Evolutionary conservation across 2,329 filamentous ascomycete species (phyloP).

Genomic region (Elsinoe batatas): DNA sequence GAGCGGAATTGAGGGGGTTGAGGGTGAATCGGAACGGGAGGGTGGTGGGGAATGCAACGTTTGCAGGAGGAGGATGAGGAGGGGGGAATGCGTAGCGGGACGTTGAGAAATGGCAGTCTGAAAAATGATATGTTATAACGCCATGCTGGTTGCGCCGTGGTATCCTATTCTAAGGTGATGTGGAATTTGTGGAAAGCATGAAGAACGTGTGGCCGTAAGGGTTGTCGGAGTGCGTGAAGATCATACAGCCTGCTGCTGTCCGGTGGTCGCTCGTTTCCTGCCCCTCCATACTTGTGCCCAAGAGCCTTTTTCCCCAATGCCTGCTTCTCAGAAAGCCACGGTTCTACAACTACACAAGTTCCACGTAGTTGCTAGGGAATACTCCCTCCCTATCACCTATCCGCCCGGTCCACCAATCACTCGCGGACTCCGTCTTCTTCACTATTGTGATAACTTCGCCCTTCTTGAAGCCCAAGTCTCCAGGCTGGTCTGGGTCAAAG

Average conservation of each 20-base stretch:
- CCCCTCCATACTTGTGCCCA: neutral
- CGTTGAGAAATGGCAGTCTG: neutral
- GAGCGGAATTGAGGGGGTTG: neutral
- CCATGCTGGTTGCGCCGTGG: neutral
- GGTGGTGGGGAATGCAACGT: conserved; percentile 1
- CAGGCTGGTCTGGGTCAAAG: conserved; percentile 87
- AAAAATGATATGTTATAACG: neutral
- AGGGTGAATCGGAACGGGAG: neutral
- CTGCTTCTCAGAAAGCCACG: too few relatives aligned
- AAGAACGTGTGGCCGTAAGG: too few relatives aligned
- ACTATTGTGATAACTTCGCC: conserved; percentile 90
- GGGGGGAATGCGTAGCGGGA: neutral
- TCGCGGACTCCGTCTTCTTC: conserved; percentile 87
- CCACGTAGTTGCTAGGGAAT: conserved; percentile 56
- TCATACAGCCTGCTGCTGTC: neutral
- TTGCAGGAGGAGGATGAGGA: neutral
- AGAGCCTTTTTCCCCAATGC: too few relatives aligned
- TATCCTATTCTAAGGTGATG: neutral
- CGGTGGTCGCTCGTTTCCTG: neutral
- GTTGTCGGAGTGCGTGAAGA: neutral
- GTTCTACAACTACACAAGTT: conserved; percentile 16
- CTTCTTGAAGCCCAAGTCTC: conserved; percentile 93
- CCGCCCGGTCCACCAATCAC: conserved; percentile 96
- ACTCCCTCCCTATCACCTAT: conserved; percentile 79
- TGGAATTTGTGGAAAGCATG: neutral